These are phyloP conservation scores for Nigrograna mackinnonii DNA, from an alignment of 2,329 filamentous ascomycete species.

Conservation along the genomic window DNA sequence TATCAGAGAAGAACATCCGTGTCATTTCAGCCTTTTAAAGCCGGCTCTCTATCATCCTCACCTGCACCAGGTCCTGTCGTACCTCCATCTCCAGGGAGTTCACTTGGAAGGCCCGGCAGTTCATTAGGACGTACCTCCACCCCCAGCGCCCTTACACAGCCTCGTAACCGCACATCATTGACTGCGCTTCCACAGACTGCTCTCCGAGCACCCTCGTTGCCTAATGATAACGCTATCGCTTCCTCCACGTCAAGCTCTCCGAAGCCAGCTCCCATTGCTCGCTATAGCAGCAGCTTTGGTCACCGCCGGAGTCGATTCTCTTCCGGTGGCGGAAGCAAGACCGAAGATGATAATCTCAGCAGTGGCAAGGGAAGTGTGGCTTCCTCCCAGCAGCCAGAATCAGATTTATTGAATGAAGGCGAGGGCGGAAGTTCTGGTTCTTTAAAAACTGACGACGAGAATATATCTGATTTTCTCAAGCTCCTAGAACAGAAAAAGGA, in stretches of 20 bases:
- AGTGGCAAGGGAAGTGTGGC: constrained; percentile 79
- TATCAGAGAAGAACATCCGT: constrained; percentile 75
- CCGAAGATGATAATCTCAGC: constrained; percentile 74
- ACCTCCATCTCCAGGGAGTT: constrained; percentile 58
- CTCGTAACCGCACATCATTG: constrained; percentile 71
- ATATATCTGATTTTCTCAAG: constrained; percentile 91
- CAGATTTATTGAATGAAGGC: constrained; percentile 74
- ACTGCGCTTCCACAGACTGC: constrained; percentile 77
- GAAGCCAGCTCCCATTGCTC: constrained; percentile 74
- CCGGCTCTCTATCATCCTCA: constrained; percentile 89
- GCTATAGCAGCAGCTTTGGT: constrained; percentile 93
- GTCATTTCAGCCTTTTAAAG: constrained; percentile 95
- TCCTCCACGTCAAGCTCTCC: constrained; percentile 76
- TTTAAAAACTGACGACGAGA: constrained; percentile 83
- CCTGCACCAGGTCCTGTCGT: constrained; percentile 62
- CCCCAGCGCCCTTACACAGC: constrained; percentile 46
- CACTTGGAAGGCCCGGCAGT: constrained; percentile 41
- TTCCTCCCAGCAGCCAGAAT: constrained; percentile 74
- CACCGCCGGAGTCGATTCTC: constrained; percentile 80
- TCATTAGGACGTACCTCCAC: constrained; percentile 21
- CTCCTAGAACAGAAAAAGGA: constrained; percentile 86
- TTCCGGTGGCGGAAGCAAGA: constrained; percentile 71
- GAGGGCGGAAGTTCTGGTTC: constrained; percentile 65
- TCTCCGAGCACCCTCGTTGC: constrained; percentile 66
- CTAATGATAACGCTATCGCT: constrained; percentile 64